Percentiles rank a stretch among this genome's conserved stretches.
These are phyloP conservation scores for Leonotis leonurus DNA, from an alignment of 257 asterid genomes.

Conservation along the genomic window DNA sequence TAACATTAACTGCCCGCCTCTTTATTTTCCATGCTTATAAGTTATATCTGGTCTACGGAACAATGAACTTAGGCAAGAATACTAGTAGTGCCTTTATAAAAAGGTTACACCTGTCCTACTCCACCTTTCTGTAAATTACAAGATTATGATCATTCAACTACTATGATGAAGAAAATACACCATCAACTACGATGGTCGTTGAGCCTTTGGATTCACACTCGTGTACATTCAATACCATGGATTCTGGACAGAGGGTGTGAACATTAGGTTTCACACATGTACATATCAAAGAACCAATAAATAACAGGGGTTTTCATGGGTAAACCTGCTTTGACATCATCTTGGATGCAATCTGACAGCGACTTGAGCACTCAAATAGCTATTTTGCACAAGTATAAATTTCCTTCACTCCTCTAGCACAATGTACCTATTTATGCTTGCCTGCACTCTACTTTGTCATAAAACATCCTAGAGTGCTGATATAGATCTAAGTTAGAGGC, in stretches of 20 bases:
- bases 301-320: constrained; percentile 6
- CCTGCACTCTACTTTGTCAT: not conserved
- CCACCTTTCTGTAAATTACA: constrained; percentile 28
- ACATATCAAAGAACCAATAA: not conserved
- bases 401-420: not conserved
- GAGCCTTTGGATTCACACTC: constrained; percentile 19
- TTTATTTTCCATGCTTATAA: not conserved
- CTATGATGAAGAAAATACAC: constrained; percentile 12
- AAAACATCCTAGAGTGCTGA: constrained; percentile 7
- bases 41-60: constrained; percentile 5
- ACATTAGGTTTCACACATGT: constrained; percentile 19
- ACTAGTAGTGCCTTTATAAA: not conserved
- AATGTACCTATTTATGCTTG: constrained; percentile 10
- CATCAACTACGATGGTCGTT: constrained; percentile 1
- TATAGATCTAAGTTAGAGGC: constrained; percentile 10
- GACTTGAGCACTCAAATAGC: constrained; percentile 9
- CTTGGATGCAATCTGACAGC: constrained; percentile 17
- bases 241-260: constrained; percentile 13
- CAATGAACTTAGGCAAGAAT: constrained; percentile 13
- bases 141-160: constrained; percentile 19
- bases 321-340: constrained; percentile 17
- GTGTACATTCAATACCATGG: constrained; percentile 7
- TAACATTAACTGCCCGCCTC: not conserved
- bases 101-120: constrained; percentile 7
- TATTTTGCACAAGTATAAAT: constrained; percentile 16